These are phyloP conservation scores for Vaccinium macrocarpon DNA, from an alignment of 148 eudicot species.

Conservation along the genomic window DNA sequence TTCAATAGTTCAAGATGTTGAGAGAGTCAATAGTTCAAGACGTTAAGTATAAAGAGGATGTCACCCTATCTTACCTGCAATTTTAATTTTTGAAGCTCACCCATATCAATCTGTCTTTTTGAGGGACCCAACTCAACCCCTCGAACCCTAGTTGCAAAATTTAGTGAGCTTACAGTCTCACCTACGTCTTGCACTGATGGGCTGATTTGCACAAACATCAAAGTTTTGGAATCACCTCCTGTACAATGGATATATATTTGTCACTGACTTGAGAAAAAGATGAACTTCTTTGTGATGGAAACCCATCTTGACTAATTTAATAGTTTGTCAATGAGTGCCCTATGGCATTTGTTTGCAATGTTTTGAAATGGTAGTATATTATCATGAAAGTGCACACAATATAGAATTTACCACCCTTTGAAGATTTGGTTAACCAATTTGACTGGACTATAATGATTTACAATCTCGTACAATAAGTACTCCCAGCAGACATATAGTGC, in stretches of 20 bases:
- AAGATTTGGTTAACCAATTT: neutral
- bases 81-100: slow-evolving; percentile 78
- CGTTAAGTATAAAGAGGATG: neutral
- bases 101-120: slow-evolving; percentile 69
- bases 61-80: slow-evolving; percentile 45
- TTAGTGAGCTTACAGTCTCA: slow-evolving; percentile 85
- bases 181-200: slow-evolving; percentile 76
- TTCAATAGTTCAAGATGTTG: neutral
- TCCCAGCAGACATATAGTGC: neutral
- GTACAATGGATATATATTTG: slow-evolving; percentile 10
- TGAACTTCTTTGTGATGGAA: neutral
- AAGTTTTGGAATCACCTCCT: slow-evolving; percentile 91
- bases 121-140: slow-evolving; percentile 88
- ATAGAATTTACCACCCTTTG: neutral
- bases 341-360: neutral
- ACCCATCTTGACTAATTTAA: neutral
- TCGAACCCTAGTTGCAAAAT: slow-evolving; percentile 83
- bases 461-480: neutral
- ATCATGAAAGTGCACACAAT: neutral
- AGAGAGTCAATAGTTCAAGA: neutral
- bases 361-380: neutral
- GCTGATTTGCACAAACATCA: slow-evolving; percentile 96
- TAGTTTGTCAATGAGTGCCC: neutral
- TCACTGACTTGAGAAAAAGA: neutral
- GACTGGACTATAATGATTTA: neutral